Percentiles rank a stretch among this genome's conserved stretches.
These are phyloP conservation scores for Fusarium nisikadoi DNA, from an alignment of 2,329 filamentous ascomycete species.

Conservation along the genomic window DNA sequence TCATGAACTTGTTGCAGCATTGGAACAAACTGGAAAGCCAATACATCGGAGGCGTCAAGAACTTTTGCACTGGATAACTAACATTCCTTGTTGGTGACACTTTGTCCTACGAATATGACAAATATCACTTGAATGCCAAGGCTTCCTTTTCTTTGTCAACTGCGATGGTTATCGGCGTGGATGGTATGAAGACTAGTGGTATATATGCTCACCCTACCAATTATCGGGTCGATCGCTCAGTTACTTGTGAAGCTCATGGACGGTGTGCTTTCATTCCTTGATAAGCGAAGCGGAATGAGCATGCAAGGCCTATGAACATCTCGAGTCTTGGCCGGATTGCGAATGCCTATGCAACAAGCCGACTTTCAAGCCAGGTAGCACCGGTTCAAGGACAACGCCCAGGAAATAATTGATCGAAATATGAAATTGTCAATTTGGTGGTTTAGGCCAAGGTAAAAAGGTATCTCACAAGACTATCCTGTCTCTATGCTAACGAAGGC, in stretches of 20 bases:
- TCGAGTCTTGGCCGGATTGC: neutral
- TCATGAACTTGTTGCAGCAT: neutral
- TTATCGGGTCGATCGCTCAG: neutral
- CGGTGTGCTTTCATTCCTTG: neutral
- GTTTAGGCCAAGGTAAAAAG: conserved; percentile 8
- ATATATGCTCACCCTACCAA: neutral
- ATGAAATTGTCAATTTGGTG: conserved; percentile 25
- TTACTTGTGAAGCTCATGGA: neutral
- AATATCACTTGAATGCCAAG: neutral
- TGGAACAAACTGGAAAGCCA: neutral
- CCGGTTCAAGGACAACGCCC: neutral
- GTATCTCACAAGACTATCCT: conserved; percentile 26
- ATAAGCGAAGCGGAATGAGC: neutral
- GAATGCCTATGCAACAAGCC: neutral
- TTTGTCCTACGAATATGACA: neutral
- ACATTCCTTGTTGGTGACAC: neutral
- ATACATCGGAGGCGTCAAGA: neutral
- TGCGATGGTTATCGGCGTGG: neutral
- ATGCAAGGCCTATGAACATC: neutral
- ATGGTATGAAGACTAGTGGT: neutral
- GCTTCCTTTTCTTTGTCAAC: too few species aligned
- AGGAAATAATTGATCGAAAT: neutral
- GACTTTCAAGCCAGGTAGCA: neutral
- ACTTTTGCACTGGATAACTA: neutral
- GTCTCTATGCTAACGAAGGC: conserved; percentile 32